Conservation (phyloP, 352 stramenopile genomes). For the Pythium rishiriense region DNA sequence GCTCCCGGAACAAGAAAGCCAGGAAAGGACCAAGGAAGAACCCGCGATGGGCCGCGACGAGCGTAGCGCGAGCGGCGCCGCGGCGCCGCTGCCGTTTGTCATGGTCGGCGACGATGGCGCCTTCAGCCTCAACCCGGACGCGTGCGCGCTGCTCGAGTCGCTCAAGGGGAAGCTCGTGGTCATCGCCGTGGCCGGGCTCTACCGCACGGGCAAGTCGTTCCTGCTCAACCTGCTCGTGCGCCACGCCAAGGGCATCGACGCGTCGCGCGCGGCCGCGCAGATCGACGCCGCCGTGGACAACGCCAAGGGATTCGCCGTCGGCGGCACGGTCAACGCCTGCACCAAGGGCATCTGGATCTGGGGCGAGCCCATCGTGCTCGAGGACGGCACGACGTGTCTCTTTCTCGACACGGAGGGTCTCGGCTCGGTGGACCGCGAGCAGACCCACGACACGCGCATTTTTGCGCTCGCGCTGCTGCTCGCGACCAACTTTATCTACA, state of each 20-base stretch:
- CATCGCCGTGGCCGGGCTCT: conserved; percentile 84
- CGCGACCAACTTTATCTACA: conserved; percentile 90
- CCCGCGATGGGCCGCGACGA: conserved; percentile 1
- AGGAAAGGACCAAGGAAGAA: conserved; percentile 2
- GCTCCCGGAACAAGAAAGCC: neutral
- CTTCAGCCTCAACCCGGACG: conserved; percentile 82
- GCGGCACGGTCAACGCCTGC: conserved; percentile 85
- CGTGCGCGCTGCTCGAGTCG: conserved; percentile 58
- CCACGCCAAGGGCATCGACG: conserved; percentile 47
- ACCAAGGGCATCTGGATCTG: conserved; percentile 94
- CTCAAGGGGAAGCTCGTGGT: conserved; percentile 83
- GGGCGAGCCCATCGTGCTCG: conserved; percentile 70
- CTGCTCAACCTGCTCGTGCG: conserved; percentile 86
- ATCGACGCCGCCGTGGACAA: conserved; percentile 13
- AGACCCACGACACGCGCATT: conserved; percentile 90
- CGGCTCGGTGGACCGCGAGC: conserved; percentile 74
- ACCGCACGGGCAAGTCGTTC: conserved; percentile 91
- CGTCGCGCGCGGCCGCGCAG: conserved; percentile 1
- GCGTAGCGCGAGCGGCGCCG: neutral
- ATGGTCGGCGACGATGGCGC: conserved; percentile 73
- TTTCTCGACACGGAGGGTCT: conserved; percentile 91
- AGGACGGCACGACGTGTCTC: conserved; percentile 70
- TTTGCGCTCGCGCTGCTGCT: conserved; percentile 88
- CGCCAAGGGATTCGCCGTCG: conserved; percentile 71
- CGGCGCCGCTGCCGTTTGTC: conserved; percentile 78